Percentiles rank a stretch among this genome's conserved stretches.
Conservation (phyloP, 148 eudicot genomes). For the Camellia sinensis region DNA sequence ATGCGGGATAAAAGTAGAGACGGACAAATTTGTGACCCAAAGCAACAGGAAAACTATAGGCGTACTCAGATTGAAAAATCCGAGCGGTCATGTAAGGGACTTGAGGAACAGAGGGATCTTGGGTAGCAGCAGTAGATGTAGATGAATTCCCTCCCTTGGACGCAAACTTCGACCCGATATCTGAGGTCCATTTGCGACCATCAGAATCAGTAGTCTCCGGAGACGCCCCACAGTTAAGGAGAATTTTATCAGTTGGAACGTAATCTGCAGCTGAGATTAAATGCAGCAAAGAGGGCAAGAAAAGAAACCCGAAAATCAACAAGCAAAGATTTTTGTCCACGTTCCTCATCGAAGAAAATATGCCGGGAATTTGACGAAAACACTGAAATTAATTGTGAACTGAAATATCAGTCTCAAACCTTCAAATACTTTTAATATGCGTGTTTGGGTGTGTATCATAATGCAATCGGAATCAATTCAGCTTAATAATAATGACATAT, state of each 20-base stretch:
- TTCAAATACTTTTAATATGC: not conserved
- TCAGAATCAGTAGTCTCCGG: slow-evolving; percentile 54
- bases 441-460: not conserved
- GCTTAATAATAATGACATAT: not conserved
- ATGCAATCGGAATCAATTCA: not conserved
- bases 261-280: slow-evolving; percentile 51
- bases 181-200: slow-evolving; percentile 62
- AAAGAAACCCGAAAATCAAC: slow-evolving; percentile 21
- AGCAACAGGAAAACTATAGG: slow-evolving; percentile 68
- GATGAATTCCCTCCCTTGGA: slow-evolving; percentile 33
- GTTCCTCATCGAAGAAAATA: slow-evolving; percentile 38
- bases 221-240: slow-evolving; percentile 70
- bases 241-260: slow-evolving; percentile 53
- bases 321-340: slow-evolving; percentile 18
- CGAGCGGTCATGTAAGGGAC: slow-evolving; percentile 85
- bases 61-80: slow-evolving; percentile 56
- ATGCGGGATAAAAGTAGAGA: slow-evolving; percentile 71
- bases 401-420: not conserved
- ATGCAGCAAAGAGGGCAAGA: slow-evolving; percentile 25
- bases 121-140: slow-evolving; percentile 45
- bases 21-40: slow-evolving; percentile 80
- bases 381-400: not conserved
- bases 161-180: slow-evolving; percentile 57
- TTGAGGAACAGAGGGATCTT: slow-evolving; percentile 55
- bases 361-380: not conserved